A percentile compares a stretch with the other conserved stretches of the same genome.
These are phyloP conservation scores for Circinella umbellata DNA, from an alignment of 371 early-diverging fungal species.

Conservation along the genomic window DNA sequence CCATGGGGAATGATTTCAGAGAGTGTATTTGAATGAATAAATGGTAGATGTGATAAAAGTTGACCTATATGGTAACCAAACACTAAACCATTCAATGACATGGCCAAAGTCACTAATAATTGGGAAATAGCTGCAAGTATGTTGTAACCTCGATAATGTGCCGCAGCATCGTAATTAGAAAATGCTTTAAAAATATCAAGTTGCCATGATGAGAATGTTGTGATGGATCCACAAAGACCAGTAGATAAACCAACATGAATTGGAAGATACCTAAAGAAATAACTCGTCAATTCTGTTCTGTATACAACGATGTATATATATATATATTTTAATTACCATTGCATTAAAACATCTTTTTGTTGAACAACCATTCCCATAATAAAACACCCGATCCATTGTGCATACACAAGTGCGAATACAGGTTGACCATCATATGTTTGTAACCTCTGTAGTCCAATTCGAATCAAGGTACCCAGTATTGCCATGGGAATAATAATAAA, in stretches of 20 bases:
- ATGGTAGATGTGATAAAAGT: neutral
- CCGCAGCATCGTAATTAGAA: conserved; percentile 40
- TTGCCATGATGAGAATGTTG: conserved; percentile 87
- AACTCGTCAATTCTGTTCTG: no score
- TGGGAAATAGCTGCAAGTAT: conserved; percentile 48
- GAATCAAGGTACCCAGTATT: conserved; percentile 68
- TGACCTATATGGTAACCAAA: conserved; percentile 55
- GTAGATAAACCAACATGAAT: conserved; percentile 67
- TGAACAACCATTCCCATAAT: conserved; percentile 62
- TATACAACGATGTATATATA: neutral
- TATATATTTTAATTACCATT: conserved; percentile 19
- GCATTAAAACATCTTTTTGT: conserved; percentile 22
- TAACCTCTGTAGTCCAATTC: conserved; percentile 60
- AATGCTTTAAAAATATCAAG: conserved; percentile 62
- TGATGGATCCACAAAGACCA: conserved; percentile 88
- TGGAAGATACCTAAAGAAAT: conserved; percentile 46
- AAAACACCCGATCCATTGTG: conserved; percentile 77
- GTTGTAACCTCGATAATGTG: conserved; percentile 43
- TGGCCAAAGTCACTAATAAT: conserved; percentile 51
- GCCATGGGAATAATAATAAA: conserved; percentile 62
- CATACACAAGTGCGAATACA: conserved; percentile 67
- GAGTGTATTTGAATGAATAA: neutral
- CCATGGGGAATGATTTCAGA: conserved; percentile 28
- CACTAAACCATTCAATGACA: conserved; percentile 47
- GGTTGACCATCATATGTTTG: conserved; percentile 64